These are phyloP conservation scores for Trypanosoma melophagium DNA, from an alignment of 208 protist species.

Conservation along the genomic window DNA sequence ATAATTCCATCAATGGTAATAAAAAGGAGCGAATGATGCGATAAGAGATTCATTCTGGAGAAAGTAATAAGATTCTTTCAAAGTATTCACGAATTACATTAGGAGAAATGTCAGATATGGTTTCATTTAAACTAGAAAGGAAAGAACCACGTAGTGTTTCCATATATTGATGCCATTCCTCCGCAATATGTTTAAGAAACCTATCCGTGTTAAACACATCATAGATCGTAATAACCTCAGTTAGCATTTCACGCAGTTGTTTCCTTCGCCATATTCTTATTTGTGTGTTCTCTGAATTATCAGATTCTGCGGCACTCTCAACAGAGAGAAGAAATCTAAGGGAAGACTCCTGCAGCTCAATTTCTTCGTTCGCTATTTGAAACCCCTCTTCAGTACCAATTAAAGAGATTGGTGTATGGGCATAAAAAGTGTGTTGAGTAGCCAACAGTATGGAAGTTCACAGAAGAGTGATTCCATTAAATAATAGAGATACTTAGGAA, in stretches of 20 bases:
- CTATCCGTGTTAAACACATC: not conserved
- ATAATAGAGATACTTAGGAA: conserved; percentile 7
- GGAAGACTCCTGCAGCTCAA: conserved; percentile 12
- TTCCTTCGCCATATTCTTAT: not conserved
- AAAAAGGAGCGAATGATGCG: conserved; percentile 12
- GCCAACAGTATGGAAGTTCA: conserved; percentile 5
- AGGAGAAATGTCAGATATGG: not conserved
- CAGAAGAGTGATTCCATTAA: conserved; percentile 9
- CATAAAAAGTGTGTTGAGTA: conserved; percentile 12
- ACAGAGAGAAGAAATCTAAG: conserved; percentile 10
- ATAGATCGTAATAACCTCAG: not conserved
- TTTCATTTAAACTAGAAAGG: not conserved
- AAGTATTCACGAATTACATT: not conserved
- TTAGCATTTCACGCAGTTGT: not conserved
- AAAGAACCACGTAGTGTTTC: not conserved
- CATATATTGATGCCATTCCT: conserved; percentile 1
- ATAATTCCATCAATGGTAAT: not conserved
- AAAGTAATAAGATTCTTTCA: conserved; percentile 6
- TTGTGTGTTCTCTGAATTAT: not conserved
- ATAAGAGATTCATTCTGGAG: not conserved
- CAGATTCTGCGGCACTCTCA: not conserved
- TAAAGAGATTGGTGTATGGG: conserved; percentile 4
- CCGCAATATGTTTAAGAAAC: not conserved
- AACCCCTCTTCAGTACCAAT: conserved; percentile 12
- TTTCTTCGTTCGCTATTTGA: not conserved